Conservation (phyloP, 768 basidiomycete species). For the Boletus vermiculosoides region DNA sequence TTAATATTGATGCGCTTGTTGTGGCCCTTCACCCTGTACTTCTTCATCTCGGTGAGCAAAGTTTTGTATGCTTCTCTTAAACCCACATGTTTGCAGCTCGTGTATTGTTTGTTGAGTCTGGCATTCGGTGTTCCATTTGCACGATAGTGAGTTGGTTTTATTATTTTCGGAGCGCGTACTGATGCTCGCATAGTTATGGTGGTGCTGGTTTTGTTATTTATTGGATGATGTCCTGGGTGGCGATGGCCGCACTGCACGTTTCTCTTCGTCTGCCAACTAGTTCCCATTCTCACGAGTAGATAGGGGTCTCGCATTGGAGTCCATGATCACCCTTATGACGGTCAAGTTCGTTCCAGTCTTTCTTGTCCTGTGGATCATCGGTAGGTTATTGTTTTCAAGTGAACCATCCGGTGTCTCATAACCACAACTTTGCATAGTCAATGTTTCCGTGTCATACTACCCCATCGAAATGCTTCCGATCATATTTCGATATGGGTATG, state of each 20-base stretch:
- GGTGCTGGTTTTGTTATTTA: conserved; percentile 59
- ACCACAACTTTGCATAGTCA: conserved; percentile 35
- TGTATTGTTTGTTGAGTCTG: conserved; percentile 57
- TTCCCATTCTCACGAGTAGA: background rate
- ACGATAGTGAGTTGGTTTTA: conserved; percentile 37
- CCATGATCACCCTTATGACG: conserved; percentile 57
- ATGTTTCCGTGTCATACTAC: conserved; percentile 55
- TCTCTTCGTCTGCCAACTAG: background rate
- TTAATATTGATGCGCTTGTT: conserved; percentile 41
- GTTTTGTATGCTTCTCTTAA: background rate
- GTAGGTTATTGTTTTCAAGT: conserved; percentile 27
- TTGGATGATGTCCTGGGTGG: conserved; percentile 64
- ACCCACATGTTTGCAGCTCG: conserved; percentile 37
- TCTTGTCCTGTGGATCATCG: conserved; percentile 63
- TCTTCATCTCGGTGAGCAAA: conserved; percentile 39
- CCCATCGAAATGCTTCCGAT: conserved; percentile 59
- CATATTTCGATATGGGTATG: conserved; percentile 67
- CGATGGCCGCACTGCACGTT: conserved; percentile 56
- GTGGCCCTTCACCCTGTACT: conserved; percentile 41
- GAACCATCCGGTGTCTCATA: background rate
- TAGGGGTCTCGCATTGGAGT: conserved; percentile 62
- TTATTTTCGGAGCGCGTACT: background rate
- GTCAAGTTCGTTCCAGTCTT: conserved; percentile 54
- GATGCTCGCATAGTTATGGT: conserved; percentile 38
- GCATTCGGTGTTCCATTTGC: conserved; percentile 60